A percentile compares a stretch with the other conserved stretches of the same genome.
These are phyloP conservation scores for Amesomyces nigricolor DNA, from an alignment of 2,329 filamentous ascomycete genomes.

Conservation along the genomic window DNA sequence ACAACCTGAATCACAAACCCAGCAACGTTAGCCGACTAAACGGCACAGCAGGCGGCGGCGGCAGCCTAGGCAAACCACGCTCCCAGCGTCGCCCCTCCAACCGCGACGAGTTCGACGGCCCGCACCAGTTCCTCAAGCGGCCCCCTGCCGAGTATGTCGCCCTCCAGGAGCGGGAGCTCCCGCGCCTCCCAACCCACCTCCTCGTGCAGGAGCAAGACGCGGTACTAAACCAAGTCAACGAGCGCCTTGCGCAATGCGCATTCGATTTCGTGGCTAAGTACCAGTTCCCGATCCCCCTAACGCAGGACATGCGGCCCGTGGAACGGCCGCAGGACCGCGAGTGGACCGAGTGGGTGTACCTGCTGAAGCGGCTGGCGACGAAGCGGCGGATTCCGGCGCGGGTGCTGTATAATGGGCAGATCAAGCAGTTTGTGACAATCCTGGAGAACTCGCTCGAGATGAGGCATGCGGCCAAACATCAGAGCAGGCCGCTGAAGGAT, in stretches of 20 bases:
- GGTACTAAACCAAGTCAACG: slow-evolving; percentile 75
- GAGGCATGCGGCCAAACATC: slow-evolving; percentile 78
- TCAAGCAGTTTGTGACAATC: slow-evolving; percentile 85
- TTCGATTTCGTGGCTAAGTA: slow-evolving; percentile 90
- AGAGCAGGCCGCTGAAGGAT: slow-evolving; percentile 77
- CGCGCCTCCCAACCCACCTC: slow-evolving; percentile 75
- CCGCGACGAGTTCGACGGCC: slow-evolving; percentile 84
- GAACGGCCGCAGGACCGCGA: slow-evolving; percentile 71
- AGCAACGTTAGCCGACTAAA: not conserved
- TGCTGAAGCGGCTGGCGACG: slow-evolving; percentile 78
- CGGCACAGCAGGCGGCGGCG: not conserved
- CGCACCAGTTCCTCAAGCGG: slow-evolving; percentile 72
- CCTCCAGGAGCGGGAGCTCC: slow-evolving; percentile 72
- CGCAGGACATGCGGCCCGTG: slow-evolving; percentile 73
- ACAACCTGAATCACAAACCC: slow-evolving; percentile 16
- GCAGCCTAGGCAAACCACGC: slow-evolving; percentile 39
- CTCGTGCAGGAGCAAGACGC: slow-evolving; percentile 79
- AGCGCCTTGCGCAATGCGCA: slow-evolving; percentile 76
- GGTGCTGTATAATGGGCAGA: slow-evolving; percentile 82
- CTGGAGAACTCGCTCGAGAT: slow-evolving; percentile 85
- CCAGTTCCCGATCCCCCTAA: slow-evolving; percentile 81
- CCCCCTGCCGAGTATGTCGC: slow-evolving; percentile 66
- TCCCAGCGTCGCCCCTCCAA: slow-evolving; percentile 68
- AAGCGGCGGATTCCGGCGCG: slow-evolving; percentile 79
- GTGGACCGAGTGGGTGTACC: slow-evolving; percentile 89